Evolutionary conservation across 805 yeast species (phyloP).

Genomic region (Deakozyma indianensis): DNA sequence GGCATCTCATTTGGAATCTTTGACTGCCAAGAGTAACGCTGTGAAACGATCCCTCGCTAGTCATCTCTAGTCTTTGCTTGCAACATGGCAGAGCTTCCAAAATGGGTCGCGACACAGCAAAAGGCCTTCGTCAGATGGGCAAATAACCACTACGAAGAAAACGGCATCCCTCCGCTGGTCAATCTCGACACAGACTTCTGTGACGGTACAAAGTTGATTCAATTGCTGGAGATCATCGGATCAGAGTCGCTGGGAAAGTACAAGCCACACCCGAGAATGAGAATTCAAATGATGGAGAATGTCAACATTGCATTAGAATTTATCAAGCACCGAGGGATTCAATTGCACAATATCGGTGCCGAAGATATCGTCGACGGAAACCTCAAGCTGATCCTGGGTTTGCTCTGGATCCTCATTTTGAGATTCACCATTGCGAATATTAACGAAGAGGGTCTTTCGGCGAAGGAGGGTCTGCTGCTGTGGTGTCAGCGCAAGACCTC

Average conservation of each 20-base stretch:
- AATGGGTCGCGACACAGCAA: constrained; percentile 26
- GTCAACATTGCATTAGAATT: constrained; percentile 23
- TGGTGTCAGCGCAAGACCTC: constrained; percentile 41
- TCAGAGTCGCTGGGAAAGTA: constrained; percentile 22
- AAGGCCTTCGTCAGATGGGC: constrained; percentile 26
- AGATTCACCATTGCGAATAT: constrained; percentile 25
- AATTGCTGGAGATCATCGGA: constrained; percentile 23
- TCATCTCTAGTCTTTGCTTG: too few relatives aligned
- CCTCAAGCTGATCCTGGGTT: constrained; percentile 79
- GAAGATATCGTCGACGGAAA: constrained; percentile 92
- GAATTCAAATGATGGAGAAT: constrained; percentile 26
- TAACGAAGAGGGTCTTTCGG: constrained; percentile 24
- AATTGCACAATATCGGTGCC: constrained; percentile 29
- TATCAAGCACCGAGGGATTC: constrained; percentile 22
- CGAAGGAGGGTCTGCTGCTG: constrained; percentile 29
- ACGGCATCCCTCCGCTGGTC: constrained; percentile 13
- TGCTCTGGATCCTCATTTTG: constrained; percentile 52
- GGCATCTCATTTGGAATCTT: too few relatives aligned
- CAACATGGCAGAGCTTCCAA: constrained; percentile 16
- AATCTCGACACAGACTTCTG: constrained; percentile 18
- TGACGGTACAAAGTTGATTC: constrained; percentile 23
- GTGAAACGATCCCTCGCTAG: too few relatives aligned
- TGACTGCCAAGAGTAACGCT: too few relatives aligned
- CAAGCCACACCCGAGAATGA: constrained; percentile 17
- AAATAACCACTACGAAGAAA: constrained; percentile 20